phyloP scores from a whole-genome alignment of 257 asterid species.

The Gentiana macrophylla region DNA sequence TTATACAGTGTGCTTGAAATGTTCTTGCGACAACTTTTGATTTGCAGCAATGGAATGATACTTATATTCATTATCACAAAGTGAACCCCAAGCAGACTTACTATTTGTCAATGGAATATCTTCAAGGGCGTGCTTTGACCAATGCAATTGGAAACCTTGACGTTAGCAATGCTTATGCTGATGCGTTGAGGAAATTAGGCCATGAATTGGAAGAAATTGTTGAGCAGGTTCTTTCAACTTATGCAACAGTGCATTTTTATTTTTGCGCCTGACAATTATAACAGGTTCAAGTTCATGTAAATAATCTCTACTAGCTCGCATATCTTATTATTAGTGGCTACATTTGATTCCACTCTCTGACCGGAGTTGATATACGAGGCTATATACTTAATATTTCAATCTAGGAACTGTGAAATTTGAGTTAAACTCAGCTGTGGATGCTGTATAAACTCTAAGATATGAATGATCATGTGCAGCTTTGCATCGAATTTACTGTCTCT shows the following conservation, averaged over 20 bases:
- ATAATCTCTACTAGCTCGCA: too few relatives aligned
- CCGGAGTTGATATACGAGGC: too few relatives aligned
- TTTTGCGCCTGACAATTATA: neutral
- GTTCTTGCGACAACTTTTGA: constrained; percentile 6
- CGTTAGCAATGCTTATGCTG: constrained; percentile 71
- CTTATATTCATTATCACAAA: constrained; percentile 79
- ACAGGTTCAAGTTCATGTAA: too few relatives aligned
- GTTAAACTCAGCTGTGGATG: too few relatives aligned
- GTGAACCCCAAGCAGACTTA: constrained; percentile 92
- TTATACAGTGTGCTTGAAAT: constrained; percentile 4
- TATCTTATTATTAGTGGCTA: too few relatives aligned
- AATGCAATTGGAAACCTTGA: constrained; percentile 95
- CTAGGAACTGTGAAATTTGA: too few relatives aligned
- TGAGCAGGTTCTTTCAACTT: constrained; percentile 60
- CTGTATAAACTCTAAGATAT: too few relatives aligned
- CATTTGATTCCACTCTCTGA: too few relatives aligned
- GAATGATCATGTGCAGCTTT: too few relatives aligned
- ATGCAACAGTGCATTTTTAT: constrained; percentile 8
- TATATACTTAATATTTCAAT: too few relatives aligned
- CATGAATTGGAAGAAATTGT: constrained; percentile 78
- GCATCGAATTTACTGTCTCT: too few relatives aligned
- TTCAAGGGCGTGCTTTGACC: constrained; percentile 96
- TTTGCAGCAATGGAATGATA: constrained; percentile 94
- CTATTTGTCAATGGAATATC: constrained; percentile 98
- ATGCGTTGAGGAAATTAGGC: constrained; percentile 79